phyloP scores from a whole-genome alignment of 371 early-diverging fungal genomes.

The Blyttiomyces sp. region DNA sequence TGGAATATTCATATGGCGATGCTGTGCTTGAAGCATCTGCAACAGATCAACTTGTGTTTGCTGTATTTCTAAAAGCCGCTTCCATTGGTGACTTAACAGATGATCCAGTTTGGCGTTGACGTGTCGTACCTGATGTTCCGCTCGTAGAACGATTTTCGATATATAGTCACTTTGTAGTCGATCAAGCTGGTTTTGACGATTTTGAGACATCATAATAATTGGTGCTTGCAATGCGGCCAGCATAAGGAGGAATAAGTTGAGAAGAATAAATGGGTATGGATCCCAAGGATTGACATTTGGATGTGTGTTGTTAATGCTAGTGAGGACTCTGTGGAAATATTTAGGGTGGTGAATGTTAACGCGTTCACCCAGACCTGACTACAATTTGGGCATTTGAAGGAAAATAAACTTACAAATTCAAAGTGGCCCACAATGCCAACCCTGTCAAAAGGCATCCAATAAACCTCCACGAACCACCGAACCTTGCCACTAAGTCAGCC shows the following conservation, averaged over 20 bases:
- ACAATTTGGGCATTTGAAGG: no score
- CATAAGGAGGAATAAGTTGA: conserved; percentile 40
- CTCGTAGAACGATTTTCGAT: conserved; percentile 30
- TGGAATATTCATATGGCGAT: background rate
- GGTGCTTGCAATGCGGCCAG: conserved; percentile 45
- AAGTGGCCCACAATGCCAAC: conserved; percentile 23
- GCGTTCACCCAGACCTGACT: no score
- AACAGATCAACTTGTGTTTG: conserved; percentile 38
- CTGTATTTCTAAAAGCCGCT: conserved; percentile 42
- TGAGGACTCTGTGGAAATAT: no score
- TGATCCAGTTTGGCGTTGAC: conserved; percentile 46
- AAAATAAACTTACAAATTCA: conserved; percentile 16
- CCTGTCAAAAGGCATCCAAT: conserved; percentile 23
- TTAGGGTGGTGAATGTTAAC: conserved; percentile 1
- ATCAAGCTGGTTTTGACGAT: conserved; percentile 37
- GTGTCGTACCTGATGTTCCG: conserved; percentile 40
- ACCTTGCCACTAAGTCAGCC: conserved; percentile 38
- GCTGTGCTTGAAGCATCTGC: conserved; percentile 21
- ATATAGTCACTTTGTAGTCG: conserved; percentile 35
- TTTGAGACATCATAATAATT: conserved; percentile 51
- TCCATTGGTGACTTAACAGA: conserved; percentile 41
- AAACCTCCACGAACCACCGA: conserved; percentile 44
- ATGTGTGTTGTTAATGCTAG: no score
- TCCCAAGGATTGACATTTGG: no score
- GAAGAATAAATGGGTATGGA: conserved; percentile 40